phyloP scores from a whole-genome alignment of 164 flowering plant genomes.

The Sedum album region DNA sequence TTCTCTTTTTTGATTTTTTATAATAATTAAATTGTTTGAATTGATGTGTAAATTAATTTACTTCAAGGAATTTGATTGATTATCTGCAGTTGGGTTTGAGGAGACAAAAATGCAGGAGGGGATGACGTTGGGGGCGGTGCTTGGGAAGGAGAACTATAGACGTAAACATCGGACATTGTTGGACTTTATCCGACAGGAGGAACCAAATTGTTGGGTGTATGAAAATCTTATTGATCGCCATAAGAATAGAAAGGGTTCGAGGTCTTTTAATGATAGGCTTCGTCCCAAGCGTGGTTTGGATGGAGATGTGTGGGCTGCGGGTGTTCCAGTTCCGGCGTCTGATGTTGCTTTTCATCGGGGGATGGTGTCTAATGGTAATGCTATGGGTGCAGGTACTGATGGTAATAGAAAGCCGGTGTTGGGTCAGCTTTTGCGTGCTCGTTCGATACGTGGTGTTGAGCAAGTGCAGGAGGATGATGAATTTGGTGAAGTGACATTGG shows the following conservation, averaged over 20 bases:
- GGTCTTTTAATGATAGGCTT: slow-evolving; percentile 46
- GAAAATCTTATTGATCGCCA: slow-evolving; percentile 11
- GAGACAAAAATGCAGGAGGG: slow-evolving; percentile 5
- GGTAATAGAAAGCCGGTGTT: background rate
- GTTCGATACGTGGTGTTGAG: background rate
- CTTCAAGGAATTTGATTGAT: background rate
- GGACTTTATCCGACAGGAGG: slow-evolving; percentile 53
- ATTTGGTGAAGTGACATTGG: background rate
- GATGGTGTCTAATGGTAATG: slow-evolving; percentile 12
- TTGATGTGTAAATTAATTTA: background rate
- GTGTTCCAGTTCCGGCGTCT: slow-evolving; percentile 17
- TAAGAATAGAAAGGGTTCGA: slow-evolving; percentile 40
- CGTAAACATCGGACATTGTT: slow-evolving; percentile 36
- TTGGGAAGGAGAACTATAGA: slow-evolving; percentile 17
- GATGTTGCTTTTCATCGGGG: background rate
- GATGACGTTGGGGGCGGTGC: slow-evolving; percentile 28
- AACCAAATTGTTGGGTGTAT: slow-evolving; percentile 18
- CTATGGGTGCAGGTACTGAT: background rate
- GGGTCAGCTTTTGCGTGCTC: slow-evolving; percentile 6
- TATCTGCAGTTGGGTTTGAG: background rate
- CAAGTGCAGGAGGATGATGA: background rate
- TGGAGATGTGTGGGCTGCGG: slow-evolving; percentile 37
- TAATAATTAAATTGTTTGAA: background rate
- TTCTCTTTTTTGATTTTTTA: background rate
- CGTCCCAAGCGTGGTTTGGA: slow-evolving; percentile 29